These are phyloP conservation scores for Coemansia guatemalensis DNA, from an alignment of 192 early-diverging fungal genomes.

Conservation along the genomic window DNA sequence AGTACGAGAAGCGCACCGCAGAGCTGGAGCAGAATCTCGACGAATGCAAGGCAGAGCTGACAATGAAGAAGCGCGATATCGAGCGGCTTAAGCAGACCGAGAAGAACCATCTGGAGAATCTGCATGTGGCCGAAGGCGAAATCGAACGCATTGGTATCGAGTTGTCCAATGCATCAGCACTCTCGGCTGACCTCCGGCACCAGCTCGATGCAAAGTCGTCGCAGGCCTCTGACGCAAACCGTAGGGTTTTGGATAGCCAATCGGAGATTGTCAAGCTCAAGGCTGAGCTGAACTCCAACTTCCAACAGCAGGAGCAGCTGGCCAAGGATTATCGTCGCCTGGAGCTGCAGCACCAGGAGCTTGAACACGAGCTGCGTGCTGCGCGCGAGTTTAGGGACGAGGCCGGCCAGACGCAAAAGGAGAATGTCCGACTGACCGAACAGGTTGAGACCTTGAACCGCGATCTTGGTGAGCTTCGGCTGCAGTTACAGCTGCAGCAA, in stretches of 20 bases:
- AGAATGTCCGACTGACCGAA: slow-evolving; percentile 33
- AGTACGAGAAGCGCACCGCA: slow-evolving; percentile 29
- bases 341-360: slow-evolving; percentile 28
- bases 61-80: slow-evolving; percentile 49
- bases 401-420: slow-evolving; percentile 12
- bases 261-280: slow-evolving; percentile 34
- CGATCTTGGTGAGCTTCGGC: slow-evolving; percentile 37
- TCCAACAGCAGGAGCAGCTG: slow-evolving; percentile 31
- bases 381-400: slow-evolving; percentile 31
- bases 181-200: slow-evolving; percentile 28
- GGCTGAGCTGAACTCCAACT: slow-evolving; percentile 18
- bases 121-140: slow-evolving; percentile 34
- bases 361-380: slow-evolving; percentile 29
- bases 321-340: slow-evolving; percentile 27
- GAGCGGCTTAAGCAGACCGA: slow-evolving; percentile 33
- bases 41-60: slow-evolving; percentile 41
- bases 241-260: slow-evolving; percentile 23
- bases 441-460: slow-evolving; percentile 26
- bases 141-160: slow-evolving; percentile 31
- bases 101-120: slow-evolving; percentile 19
- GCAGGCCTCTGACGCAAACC: slow-evolving; percentile 20
- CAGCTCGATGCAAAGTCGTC: slow-evolving; percentile 34
- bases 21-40: slow-evolving; percentile 38
- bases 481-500: slow-evolving; percentile 12
- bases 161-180: slow-evolving; percentile 33